phyloP scores from a whole-genome alignment of 176 grass and related monocot species.

The Microstegium vimineum region DNA sequence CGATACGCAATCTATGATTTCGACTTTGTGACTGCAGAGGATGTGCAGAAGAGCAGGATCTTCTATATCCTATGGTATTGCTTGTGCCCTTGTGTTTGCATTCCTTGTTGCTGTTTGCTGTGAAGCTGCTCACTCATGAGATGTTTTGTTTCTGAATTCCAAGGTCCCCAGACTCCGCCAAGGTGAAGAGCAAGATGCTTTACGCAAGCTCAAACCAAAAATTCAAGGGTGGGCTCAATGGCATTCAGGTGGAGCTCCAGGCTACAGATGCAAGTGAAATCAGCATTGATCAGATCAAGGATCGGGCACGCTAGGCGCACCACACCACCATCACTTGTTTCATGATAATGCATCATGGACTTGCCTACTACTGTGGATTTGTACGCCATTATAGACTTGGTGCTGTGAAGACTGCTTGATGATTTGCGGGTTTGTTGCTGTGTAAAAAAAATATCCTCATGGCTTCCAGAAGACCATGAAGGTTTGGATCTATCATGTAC shows the following conservation, averaged over 20 bases:
- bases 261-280: constrained; percentile 75
- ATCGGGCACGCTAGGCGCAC: constrained; percentile 42
- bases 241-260: constrained; percentile 76
- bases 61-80: constrained; percentile 84
- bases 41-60: constrained; percentile 90
- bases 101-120: not conserved
- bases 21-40: constrained; percentile 68
- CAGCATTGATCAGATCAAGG: constrained; percentile 59
- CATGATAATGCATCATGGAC: constrained; percentile 28
- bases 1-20: constrained; percentile 76
- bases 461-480: constrained; percentile 25
- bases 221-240: constrained; percentile 61
- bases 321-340: not conserved
- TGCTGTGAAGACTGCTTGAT: constrained; percentile 44
- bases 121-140: not conserved
- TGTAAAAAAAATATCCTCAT: constrained; percentile 41
- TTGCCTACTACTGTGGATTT: constrained; percentile 36
- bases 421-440: constrained; percentile 48
- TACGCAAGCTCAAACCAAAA: constrained; percentile 69
- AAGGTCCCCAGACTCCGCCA: constrained; percentile 65
- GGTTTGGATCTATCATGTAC: constrained; percentile 47
- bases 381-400: constrained; percentile 42
- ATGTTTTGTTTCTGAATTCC: not conserved
- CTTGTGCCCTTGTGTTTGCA: not conserved
- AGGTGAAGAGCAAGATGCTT: constrained; percentile 87